phyloP scores from a whole-genome alignment of 2,329 filamentous ascomycete genomes.

The Aspergillus fructus region DNA sequence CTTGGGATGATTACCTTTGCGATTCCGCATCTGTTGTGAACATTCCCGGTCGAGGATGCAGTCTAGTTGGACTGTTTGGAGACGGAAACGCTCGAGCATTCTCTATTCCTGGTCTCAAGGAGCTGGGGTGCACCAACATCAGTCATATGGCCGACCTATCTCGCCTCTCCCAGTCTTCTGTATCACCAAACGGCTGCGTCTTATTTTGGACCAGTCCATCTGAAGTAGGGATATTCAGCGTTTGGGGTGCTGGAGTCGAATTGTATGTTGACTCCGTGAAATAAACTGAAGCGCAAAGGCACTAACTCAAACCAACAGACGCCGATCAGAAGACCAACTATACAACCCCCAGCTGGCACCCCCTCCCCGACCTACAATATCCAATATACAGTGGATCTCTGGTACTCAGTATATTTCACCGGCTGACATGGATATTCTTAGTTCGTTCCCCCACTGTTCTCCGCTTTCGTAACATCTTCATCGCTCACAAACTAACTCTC shows the following conservation, averaged over 20 bases:
- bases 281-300: neutral
- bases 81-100: conserved; percentile 78
- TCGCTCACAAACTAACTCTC: neutral
- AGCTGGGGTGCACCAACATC: conserved; percentile 69
- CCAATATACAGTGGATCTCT: conserved; percentile 93
- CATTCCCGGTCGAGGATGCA: conserved; percentile 72
- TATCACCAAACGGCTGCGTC: conserved; percentile 77
- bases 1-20: conserved; percentile 80
- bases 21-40: conserved; percentile 76
- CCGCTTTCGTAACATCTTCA: neutral
- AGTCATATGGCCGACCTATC: conserved; percentile 68
- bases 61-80: conserved; percentile 79
- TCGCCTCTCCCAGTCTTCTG: conserved; percentile 66
- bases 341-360: conserved; percentile 73
- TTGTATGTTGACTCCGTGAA: conserved; percentile 50
- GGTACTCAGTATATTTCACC: conserved; percentile 90
- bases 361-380: conserved; percentile 86
- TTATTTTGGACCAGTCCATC: conserved; percentile 87
- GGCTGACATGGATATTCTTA: conserved; percentile 82
- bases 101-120: conserved; percentile 82
- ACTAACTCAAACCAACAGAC: conserved; percentile 30
- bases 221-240: conserved; percentile 77
- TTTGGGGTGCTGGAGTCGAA: conserved; percentile 73
- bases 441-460: conserved; percentile 32
- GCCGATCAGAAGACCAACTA: conserved; percentile 65